phyloP scores from a whole-genome alignment of 768 basidiomycete species.

The Trametes maxima region DNA sequence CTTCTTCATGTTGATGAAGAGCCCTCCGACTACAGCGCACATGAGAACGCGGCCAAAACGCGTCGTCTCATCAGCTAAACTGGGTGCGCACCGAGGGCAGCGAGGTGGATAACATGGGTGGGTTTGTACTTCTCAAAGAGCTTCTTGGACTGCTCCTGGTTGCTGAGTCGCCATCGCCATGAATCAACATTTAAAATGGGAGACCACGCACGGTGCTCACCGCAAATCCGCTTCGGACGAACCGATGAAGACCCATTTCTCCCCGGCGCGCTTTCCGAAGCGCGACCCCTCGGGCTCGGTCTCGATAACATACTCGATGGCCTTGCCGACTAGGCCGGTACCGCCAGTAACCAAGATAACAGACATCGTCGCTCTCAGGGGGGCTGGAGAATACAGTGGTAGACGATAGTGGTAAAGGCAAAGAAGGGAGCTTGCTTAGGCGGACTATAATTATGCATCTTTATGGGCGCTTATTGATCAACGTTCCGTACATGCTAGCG shows the following conservation, averaged over 20 bases:
- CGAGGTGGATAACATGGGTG: slow-evolving; percentile 95
- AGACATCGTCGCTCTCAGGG: slow-evolving; percentile 16
- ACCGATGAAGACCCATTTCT: slow-evolving; percentile 84
- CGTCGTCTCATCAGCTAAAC: neutral
- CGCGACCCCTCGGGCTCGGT: slow-evolving; percentile 76
- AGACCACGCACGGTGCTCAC: slow-evolving; percentile 41
- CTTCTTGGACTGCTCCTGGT: slow-evolving; percentile 64
- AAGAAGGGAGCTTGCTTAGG: too few species aligned
- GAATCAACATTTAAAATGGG: neutral
- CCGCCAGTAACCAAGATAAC: slow-evolving; percentile 85
- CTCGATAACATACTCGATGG: slow-evolving; percentile 76
- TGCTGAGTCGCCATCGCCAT: slow-evolving; percentile 44
- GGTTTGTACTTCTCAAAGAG: slow-evolving; percentile 92
- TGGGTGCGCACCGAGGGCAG: slow-evolving; percentile 73
- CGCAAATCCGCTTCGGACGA: slow-evolving; percentile 84
- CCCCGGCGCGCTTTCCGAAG: slow-evolving; percentile 75
- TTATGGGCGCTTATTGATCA: too few species aligned
- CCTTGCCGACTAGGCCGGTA: slow-evolving; percentile 85
- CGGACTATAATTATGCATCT: too few species aligned
- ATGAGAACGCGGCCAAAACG: neutral
- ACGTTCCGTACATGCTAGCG: too few species aligned
- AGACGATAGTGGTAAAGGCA: too few species aligned
- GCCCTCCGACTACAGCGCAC: slow-evolving; percentile 73
- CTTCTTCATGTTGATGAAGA: slow-evolving; percentile 95
- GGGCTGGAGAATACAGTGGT: too few species aligned